Conservation (phyloP, 1,284 basidiomycete species). For the Ganoderma lingzhi region DNA sequence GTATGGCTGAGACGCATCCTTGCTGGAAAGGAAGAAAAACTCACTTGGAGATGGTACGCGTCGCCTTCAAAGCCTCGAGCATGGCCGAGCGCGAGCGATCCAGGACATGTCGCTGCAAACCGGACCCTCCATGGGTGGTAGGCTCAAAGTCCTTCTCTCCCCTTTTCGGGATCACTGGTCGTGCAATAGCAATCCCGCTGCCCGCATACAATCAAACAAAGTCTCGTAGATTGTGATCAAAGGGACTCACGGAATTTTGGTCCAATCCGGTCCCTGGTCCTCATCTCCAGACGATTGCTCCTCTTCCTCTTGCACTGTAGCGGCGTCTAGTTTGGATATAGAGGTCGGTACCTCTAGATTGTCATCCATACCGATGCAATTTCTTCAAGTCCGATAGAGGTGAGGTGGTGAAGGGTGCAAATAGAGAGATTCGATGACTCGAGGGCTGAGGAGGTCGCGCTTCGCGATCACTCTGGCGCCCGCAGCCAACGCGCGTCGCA, state of each 20-base stretch:
- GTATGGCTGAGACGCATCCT: conserved; percentile 16
- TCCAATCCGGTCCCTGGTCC: conserved; percentile 67
- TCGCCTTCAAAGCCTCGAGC: conserved; percentile 81
- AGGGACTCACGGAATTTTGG: conserved; percentile 54
- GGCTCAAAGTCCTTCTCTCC: conserved; percentile 98
- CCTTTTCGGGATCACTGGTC: conserved; percentile 83
- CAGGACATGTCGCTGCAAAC: conserved; percentile 81
- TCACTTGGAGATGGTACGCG: conserved; percentile 79
- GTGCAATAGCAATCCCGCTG: conserved; percentile 34
- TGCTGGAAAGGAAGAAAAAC: conserved; percentile 9
- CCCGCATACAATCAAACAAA: conserved; percentile 23
- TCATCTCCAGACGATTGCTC: conserved; percentile 62
- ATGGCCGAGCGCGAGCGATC: conserved; percentile 81
- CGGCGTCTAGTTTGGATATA: conserved; percentile 24
- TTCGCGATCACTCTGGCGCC: conserved; percentile 13
- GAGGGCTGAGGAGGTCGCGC: conserved; percentile 61
- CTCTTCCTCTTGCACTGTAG: conserved; percentile 48
- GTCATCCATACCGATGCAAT: conserved; percentile 43
- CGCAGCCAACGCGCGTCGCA: conserved; percentile 17
- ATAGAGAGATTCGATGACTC: conserved; percentile 47
- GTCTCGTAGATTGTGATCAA: too few species aligned
- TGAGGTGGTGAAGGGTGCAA: neutral
- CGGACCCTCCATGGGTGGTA: conserved; percentile 72
- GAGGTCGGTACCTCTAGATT: conserved; percentile 41
- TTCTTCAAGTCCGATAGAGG: neutral